Evolutionary conservation across 1,284 basidiomycete species (phyloP), one percentile per base, ranked within the genome.

Genomic region (Pseudozyma flocculosa): DNA sequence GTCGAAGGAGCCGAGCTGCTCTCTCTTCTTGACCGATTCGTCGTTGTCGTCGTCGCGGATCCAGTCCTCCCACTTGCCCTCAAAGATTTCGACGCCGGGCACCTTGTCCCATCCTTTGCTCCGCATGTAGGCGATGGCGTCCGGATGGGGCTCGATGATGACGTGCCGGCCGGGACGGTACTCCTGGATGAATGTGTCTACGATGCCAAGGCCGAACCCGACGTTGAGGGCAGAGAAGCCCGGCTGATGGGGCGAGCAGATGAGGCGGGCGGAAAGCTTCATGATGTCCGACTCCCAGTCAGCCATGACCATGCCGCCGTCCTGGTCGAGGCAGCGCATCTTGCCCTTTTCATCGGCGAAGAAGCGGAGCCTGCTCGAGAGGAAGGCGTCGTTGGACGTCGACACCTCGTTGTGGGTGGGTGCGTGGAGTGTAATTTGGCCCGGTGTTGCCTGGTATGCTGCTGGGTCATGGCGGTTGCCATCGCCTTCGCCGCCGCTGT

Each of bases 201-300:
- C 91, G 53, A 97, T 93, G 14, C 94, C 94, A 11, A 98, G 82
- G 13, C 94, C 94, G 73, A 94, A 97, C 5, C 95, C 94, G 30
- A 97, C 82, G 72, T 97, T 98, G 48, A 98, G 81, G 0, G 96
- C 81, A 42, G 83, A 86, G 44, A 92, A 81, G 4, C 84, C 83
- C 15, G 74, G 61, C 1, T 68, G 70, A 22, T 72, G 64, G 9
- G 58, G 68, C 18, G 51, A 42, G 45, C 72, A 76, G 7, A 77
- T 52, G 2, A 71, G 55, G 0, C 23, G 26, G 21, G 75, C 65
- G 0, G 73, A 68, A 13, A 50, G 54, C 17, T 48, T 41, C 75
- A 78, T 78, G 45, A 78, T 75, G 44, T 76, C 73, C 29, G 56
- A 74, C n/a, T 78, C 78, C 72, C 78, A 78, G 7, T 87, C 87